Percentiles rank a stretch among this genome's conserved stretches.
Evolutionary conservation across 495 filamentous ascomycete genomes (phyloP).

Genomic region (Annulohypoxylon moriforme): DNA sequence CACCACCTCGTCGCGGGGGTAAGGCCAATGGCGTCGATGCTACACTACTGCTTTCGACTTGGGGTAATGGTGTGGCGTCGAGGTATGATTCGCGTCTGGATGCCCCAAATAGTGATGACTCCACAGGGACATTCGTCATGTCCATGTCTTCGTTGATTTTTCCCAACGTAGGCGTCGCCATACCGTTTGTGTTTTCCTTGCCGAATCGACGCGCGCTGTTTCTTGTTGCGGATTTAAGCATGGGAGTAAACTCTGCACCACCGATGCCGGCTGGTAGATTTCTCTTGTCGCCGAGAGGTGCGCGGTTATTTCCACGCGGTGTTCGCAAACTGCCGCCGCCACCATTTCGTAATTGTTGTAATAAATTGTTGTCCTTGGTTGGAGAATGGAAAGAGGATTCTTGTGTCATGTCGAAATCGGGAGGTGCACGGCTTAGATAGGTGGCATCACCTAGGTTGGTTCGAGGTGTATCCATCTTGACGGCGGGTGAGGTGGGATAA

Average conservation of each 20-base stretch:
- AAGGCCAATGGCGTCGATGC: slow-evolving; percentile 81
- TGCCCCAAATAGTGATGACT: slow-evolving; percentile 76
- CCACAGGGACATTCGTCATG: slow-evolving; percentile 70
- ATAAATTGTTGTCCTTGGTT: slow-evolving; percentile 77
- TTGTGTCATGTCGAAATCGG: slow-evolving; percentile 80
- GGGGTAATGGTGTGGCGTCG: slow-evolving; percentile 68
- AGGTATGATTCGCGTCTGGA: slow-evolving; percentile 64
- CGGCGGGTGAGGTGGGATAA: slow-evolving; percentile 26
- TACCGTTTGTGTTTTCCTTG: slow-evolving; percentile 59
- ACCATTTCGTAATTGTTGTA: slow-evolving; percentile 72
- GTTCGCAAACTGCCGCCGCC: slow-evolving; percentile 72
- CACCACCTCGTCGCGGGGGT: slow-evolving; percentile 68
- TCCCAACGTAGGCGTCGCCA: slow-evolving; percentile 76
- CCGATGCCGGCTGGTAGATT: slow-evolving; percentile 71
- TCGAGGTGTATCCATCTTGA: slow-evolving; percentile 75
- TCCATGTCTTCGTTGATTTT: slow-evolving; percentile 73
- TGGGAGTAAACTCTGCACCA: slow-evolving; percentile 88
- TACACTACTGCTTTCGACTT: slow-evolving; percentile 78
- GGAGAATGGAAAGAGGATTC: slow-evolving; percentile 89
- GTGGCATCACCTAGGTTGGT: slow-evolving; percentile 84
- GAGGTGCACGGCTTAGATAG: slow-evolving; percentile 72
- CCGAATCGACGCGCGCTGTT: slow-evolving; percentile 76
- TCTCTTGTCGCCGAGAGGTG: slow-evolving; percentile 73
- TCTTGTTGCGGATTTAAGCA: slow-evolving; percentile 88
- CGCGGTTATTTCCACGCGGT: slow-evolving; percentile 66